Evolutionary conservation across 1,284 basidiomycete genomes (phyloP), one percentile per base, ranked within the genome.

Genomic region (Cystobasidium sp.): DNA sequence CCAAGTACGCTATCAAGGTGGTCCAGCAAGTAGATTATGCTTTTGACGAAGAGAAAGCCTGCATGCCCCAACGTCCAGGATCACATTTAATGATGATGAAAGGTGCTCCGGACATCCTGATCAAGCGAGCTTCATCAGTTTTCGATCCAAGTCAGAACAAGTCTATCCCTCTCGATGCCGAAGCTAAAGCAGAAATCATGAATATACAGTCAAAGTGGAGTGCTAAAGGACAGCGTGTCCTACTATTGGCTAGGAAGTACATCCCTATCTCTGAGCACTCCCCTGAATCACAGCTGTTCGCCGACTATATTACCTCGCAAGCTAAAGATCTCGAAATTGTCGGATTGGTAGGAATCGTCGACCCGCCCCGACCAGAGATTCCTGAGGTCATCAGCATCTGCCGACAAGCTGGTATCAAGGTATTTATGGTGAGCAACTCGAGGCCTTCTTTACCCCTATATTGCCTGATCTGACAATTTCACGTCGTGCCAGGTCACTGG

Each of bases 261-360:
- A 75, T 85, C 49, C 20, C 39, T 20, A 72, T 43, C 8, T 37
- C 74, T 81, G 82, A 37, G 83, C 86, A 78, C 71, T 75, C 58
- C 76, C 79, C 77, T 80, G 83, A 44, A 8, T 78, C 62, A 77
- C 83, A 55, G 83, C 85, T 72, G 81, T 83, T 56, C 75, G 39
- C 72, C 22, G 72, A 74, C 67, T 55, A 82, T 24, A 69, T 79
- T 24, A 68, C 78, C 24, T 70, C 72, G 8, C 61, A 82, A 68
- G 81, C 81, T 67, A 80, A 83, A 39, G 79, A 84, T n/a, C 84
- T 90, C 20, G 86, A 86, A 24, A 82, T 89, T 55, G 85, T 90
- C 53, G 89, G 88, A 8, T 83, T 90, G 5, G 84, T 89, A 9
- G 88, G 88, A 0, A 84, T 90, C 69, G 86, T 88, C 65, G 89